Evolutionary conservation across 192 early-diverging fungal genomes (phyloP).

Genomic region (Diversispora epigaea): DNA sequence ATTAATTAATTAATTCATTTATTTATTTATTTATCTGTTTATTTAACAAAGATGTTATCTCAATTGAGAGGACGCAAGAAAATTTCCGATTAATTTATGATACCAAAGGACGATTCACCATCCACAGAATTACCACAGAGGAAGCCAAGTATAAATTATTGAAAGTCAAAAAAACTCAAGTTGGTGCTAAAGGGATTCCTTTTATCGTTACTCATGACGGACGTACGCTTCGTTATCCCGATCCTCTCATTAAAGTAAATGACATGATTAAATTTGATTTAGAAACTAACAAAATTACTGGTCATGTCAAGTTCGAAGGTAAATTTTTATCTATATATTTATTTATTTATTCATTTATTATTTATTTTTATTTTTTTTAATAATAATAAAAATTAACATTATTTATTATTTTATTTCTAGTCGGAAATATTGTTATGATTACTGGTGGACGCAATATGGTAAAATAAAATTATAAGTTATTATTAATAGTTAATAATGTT

Average conservation of each 20-base stretch:
- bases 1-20: background rate
- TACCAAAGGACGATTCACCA: conserved; percentile 98
- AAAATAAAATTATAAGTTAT: conserved; percentile 84
- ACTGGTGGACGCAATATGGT: conserved; percentile 99
- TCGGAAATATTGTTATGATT: conserved; percentile 93
- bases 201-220: conserved; percentile 98
- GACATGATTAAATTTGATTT: conserved; percentile 98
- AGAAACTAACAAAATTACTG: conserved; percentile 88
- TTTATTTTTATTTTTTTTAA: background rate
- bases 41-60: conserved; percentile 69
- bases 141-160: conserved; percentile 99
- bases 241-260: conserved; percentile 99
- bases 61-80: conserved; percentile 95
- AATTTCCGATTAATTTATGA: conserved; percentile 99
- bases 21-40: background rate
- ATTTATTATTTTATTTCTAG: background rate
- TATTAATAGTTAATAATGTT: background rate
- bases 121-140: conserved; percentile 97
- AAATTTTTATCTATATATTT: background rate
- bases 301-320: conserved; percentile 93
- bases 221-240: conserved; percentile 99
- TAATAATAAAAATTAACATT: background rate
- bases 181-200: conserved; percentile 95
- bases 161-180: conserved; percentile 95
- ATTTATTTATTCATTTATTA: background rate